Base-by-base conservation (phyloP, 1,139 yeast genomes). In the Geotrichum citri-aurantii region DNA sequence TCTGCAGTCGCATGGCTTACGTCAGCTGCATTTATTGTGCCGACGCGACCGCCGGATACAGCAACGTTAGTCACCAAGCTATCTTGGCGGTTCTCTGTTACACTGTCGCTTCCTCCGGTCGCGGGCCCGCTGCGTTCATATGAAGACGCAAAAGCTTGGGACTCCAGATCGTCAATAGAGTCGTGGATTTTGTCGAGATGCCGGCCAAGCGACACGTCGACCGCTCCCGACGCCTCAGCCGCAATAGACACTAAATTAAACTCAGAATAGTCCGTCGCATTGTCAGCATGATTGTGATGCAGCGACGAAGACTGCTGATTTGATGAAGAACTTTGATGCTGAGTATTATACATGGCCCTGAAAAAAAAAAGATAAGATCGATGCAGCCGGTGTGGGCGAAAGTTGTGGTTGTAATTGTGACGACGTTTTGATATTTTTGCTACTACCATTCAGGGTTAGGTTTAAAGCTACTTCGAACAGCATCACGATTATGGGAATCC, bases 201-300 rank as follows among this genome's bases (percentile, higher is more conserved):
- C 12, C 37, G 48, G 14, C 46, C 57, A 21, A 50, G 51, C 2
- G 58, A 54, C 17, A 58, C 50, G 29, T 62, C 61, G 50, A 63
- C 59, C 48, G 57, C 60, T 44, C 61, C 59, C 23, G 65, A 56
- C 12, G 61, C 63, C 56, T 56, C 61, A 12, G 63, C 58, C n/a
- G 59, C 61, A 11, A 61, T 56, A 12, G 61, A 60, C 0, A 59
- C 61, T 37, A 59, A 50, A 52, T 57, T 55, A 33, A 59, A 50
- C 5, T 57, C 57, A 8, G 61, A 55, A 26, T 56, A 53, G 31
- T 55, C 58, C 26, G 51, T 27, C n/a, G 60, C 27, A 7, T 50
- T 42, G 6, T 52, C 50, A 47, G 50, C 27, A 14, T 24, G 50
- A 8, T 47, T 31, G 24, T 24, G 50, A 14, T 24, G 50, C 50